Evolutionary conservation across 2,329 filamentous ascomycete species (phyloP).

Genomic region (Colletotrichum paranaense): DNA sequence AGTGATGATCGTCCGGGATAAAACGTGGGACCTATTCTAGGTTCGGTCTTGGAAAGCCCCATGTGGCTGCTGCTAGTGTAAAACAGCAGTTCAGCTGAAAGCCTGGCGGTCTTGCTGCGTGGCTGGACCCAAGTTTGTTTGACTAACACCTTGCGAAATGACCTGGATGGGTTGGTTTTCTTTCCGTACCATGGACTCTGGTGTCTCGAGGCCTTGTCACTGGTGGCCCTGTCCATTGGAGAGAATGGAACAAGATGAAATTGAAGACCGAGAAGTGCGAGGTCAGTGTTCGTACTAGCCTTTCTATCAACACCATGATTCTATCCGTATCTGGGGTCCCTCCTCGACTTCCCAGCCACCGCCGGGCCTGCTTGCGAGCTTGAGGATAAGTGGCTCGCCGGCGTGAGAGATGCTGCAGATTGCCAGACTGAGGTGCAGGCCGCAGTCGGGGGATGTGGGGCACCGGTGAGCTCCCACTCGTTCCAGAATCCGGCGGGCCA

Average conservation of each 20-base stretch:
- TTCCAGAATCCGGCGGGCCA: slow-evolving; percentile 31
- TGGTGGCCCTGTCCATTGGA: background rate
- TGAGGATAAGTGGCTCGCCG: background rate
- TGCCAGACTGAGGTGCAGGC: too few species aligned
- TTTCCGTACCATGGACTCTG: background rate
- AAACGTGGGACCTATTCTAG: slow-evolving; percentile 25
- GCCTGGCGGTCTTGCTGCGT: background rate
- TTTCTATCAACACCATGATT: background rate
- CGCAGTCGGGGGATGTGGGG: background rate
- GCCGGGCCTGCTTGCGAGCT: background rate
- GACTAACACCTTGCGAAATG: background rate
- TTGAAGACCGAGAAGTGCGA: too few species aligned
- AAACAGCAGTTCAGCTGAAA: background rate
- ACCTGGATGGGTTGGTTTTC: background rate
- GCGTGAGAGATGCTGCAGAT: background rate
- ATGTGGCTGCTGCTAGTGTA: background rate
- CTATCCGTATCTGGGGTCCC: background rate
- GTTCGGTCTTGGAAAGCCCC: background rate
- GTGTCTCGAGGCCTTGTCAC: background rate
- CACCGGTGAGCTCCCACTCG: slow-evolving; percentile 22
- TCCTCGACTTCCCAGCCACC: slow-evolving; percentile 18
- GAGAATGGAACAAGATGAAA: background rate
- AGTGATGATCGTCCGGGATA: slow-evolving; percentile 12
- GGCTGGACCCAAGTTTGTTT: background rate
- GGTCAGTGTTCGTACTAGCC: background rate